Evolutionary conservation across 305 asterid species (phyloP), one percentile per base, ranked within the genome.

Genomic region (Ilex paraguariensis): DNA sequence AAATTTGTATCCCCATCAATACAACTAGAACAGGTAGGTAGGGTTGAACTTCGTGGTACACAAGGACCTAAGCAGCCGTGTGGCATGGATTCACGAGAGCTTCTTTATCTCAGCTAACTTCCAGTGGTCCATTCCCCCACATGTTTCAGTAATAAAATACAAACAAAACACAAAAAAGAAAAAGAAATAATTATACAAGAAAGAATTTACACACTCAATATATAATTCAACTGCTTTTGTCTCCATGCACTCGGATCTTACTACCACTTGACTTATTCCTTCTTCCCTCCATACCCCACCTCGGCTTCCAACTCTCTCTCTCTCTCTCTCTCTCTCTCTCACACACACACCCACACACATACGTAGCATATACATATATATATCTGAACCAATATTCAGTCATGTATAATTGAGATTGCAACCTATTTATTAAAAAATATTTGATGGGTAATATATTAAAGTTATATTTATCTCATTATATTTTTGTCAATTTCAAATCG

Each of bases 201-300:
- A 70, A 66, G 67, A 69, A 78, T 68, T 2, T 36, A 36, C 14
- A 64, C 54, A 10, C 56, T 56, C 30, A 48, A 50, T 62, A 61
- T 42, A 76, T 63, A 61, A 66, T 73, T 61, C 40, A 83, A 80
- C 81, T 72, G 76, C 77, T 81, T 84, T 90, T 90, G 97, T 85
- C 85, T 59, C 59, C 72, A 80, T 70, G 78, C 87, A 57, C 30
- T 83, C 78, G 97, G 91, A 90, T 75, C 64, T 60, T 90, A 72
- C 84, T 71, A 66, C 82, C 67, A 63, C 76, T 54, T 72, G 81
- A 72, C 76, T 77, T 69, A 78, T 90, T 87, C 94, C 59, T 68
- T 69, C 60, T 59, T 61, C 54, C 61, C 62, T 74, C 59, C 70
- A 64, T 70, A 10, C 71, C 49, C 77, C 85, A 86, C 77, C 67